Evolutionary conservation across 176 grass and related monocot genomes (phyloP).

Genomic region (Oryza coarctata): DNA sequence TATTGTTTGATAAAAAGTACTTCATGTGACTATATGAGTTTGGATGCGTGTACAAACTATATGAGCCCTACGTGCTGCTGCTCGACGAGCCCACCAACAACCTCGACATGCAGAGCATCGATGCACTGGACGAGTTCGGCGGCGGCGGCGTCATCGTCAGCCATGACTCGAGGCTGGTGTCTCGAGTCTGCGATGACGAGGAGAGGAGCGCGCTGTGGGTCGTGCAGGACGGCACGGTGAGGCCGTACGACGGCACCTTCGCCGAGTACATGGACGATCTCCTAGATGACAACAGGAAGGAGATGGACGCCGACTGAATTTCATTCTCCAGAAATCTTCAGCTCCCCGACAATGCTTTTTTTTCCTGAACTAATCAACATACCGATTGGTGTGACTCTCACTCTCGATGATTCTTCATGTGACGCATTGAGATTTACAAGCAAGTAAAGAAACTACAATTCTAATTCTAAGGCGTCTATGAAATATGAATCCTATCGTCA

Average conservation of each 20-base stretch:
- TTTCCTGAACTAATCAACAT: no score
- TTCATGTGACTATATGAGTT: no score
- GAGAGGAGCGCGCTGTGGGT: no score
- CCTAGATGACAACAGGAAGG: not conserved
- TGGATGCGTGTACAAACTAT: no score
- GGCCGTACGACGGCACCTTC: not conserved
- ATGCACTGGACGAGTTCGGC: not conserved
- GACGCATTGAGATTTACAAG: not conserved
- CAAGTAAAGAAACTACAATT: not conserved
- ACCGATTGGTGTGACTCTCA: not conserved
- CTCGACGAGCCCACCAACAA: not conserved
- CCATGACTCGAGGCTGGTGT: not conserved
- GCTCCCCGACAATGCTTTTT: no score
- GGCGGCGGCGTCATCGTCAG: not conserved
- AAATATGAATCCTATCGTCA: not conserved
- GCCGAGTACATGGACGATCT: not conserved
- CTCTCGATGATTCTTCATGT: not conserved
- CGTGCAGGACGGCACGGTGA: not conserved
- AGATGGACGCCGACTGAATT: not conserved
- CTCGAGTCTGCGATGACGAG: no score
- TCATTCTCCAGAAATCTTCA: no score
- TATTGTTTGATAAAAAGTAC: no score
- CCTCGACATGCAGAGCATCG: not conserved
- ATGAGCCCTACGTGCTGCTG: not conserved
- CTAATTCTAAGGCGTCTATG: not conserved